Percentiles rank a stretch among this genome's conserved stretches.
Evolutionary conservation across 2,329 filamentous ascomycete species (phyloP).

Genomic region (Pseudogymnoascus sp.): DNA sequence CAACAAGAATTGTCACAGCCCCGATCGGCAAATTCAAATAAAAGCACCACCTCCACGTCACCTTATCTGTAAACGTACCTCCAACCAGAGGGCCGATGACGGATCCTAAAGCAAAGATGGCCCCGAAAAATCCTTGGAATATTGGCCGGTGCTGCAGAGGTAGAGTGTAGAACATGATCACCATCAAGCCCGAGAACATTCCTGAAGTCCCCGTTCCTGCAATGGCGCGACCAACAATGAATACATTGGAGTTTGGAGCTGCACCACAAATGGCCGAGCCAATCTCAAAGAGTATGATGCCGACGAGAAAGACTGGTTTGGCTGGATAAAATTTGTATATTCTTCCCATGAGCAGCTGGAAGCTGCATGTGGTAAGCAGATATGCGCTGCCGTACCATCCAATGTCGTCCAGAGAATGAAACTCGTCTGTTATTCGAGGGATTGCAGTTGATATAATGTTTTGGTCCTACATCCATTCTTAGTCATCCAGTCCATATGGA

Average conservation of each 20-base stretch:
- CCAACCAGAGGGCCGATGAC: constrained; percentile 30
- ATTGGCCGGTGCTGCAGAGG: constrained; percentile 19
- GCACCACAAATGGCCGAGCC: constrained; percentile 27
- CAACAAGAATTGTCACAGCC: constrained; percentile 27
- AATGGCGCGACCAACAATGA: constrained; percentile 28
- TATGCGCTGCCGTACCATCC: constrained; percentile 35
- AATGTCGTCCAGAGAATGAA: constrained; percentile 20
- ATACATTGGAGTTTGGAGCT: constrained; percentile 23
- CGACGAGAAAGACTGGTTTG: constrained; percentile 24
- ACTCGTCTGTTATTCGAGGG: constrained; percentile 21
- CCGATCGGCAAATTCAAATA: constrained; percentile 35
- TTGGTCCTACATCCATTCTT: constrained; percentile 24
- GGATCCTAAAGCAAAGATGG: constrained; percentile 22
- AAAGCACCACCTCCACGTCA: constrained; percentile 29
- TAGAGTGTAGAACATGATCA: constrained; percentile 24
- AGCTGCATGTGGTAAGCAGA: constrained; percentile 26
- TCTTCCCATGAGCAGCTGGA: constrained; percentile 22
- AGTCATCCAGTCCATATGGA: neutral
- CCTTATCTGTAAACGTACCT: constrained; percentile 34
- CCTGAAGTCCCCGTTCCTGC: constrained; percentile 26
- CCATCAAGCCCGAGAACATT: constrained; percentile 26
- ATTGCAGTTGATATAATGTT: constrained; percentile 15
- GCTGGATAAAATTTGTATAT: constrained; percentile 25
- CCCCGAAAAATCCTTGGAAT: constrained; percentile 20
- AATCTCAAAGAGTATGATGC: constrained; percentile 27